Conservation (phyloP, 805 yeast genomes). For the Peterozyma toletana region DNA sequence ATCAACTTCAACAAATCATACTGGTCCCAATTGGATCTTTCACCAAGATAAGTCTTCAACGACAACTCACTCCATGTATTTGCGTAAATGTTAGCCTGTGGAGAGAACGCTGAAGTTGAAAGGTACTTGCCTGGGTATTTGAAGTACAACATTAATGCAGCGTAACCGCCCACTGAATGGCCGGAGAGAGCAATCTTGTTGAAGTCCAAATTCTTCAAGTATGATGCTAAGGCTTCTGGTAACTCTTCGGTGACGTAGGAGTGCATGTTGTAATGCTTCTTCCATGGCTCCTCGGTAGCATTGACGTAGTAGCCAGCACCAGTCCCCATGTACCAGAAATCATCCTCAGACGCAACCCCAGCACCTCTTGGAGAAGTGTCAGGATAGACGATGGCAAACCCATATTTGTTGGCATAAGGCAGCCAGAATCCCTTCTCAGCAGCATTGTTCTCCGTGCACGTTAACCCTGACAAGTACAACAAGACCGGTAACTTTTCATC, state of each 20-base stretch:
- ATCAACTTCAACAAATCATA: conserved; percentile 85
- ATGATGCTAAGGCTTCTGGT: conserved; percentile 38
- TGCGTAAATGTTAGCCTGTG: conserved; percentile 72
- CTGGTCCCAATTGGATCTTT: conserved; percentile 54
- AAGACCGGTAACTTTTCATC: conserved; percentile 56
- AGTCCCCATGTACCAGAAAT: conserved; percentile 80
- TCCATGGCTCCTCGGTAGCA: conserved; percentile 71
- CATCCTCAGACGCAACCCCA: conserved; percentile 68
- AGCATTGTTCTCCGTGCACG: conserved; percentile 91
- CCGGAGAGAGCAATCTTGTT: conserved; percentile 74
- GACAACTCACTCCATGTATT: conserved; percentile 88
- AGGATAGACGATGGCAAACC: conserved; percentile 87
- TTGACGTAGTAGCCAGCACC: conserved; percentile 95
- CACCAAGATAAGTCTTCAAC: conserved; percentile 73
- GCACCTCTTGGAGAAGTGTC: conserved; percentile 96
- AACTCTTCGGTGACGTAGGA: conserved; percentile 74
- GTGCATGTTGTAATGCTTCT: conserved; percentile 76
- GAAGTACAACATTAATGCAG: conserved; percentile 63
- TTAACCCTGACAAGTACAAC: conserved; percentile 78
- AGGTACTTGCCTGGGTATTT: conserved; percentile 65
- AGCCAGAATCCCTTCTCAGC: conserved; percentile 89
- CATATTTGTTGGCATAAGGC: conserved; percentile 70
- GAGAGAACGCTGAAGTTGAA: conserved; percentile 86
- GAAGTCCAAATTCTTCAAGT: conserved; percentile 49
- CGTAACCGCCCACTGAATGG: conserved; percentile 98